Percentiles rank a stretch among this genome's conserved stretches.
phyloP scores from a whole-genome alignment of 441 rosid species.

The Erodium trifolium region DNA sequence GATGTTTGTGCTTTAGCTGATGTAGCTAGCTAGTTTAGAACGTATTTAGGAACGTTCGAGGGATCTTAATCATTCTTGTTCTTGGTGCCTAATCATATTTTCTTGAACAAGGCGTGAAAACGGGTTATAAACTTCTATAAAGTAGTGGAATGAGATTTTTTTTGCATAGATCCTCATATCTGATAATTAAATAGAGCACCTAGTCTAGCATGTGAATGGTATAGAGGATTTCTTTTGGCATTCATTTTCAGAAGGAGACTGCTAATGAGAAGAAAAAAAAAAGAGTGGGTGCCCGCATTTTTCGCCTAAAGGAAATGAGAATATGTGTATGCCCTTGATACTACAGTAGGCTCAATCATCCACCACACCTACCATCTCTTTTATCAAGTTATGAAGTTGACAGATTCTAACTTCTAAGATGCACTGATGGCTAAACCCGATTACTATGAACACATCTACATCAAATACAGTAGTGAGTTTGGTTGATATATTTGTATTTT shows the following conservation, averaged over 20 bases:
- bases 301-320: not conserved
- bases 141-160: not conserved
- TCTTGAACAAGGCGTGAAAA: not conserved
- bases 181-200: not conserved
- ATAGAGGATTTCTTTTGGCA: not conserved
- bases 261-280: not conserved
- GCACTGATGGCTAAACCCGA: not conserved
- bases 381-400: not conserved
- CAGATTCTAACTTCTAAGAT: not conserved
- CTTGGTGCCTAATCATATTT: not conserved
- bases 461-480: not conserved
- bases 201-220: not conserved
- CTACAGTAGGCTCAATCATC: not conserved
- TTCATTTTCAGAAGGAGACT: not conserved
- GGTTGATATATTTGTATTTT: not conserved
- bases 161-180: not conserved
- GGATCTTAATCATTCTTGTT: not conserved
- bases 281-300: not conserved
- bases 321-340: not conserved
- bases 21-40: not conserved
- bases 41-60: not conserved
- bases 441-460: not conserved
- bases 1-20: not conserved
- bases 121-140: not conserved
- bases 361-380: not conserved